These are phyloP conservation scores for Termitomyces sp. DNA, from an alignment of 768 basidiomycete genomes.

Conservation along the genomic window DNA sequence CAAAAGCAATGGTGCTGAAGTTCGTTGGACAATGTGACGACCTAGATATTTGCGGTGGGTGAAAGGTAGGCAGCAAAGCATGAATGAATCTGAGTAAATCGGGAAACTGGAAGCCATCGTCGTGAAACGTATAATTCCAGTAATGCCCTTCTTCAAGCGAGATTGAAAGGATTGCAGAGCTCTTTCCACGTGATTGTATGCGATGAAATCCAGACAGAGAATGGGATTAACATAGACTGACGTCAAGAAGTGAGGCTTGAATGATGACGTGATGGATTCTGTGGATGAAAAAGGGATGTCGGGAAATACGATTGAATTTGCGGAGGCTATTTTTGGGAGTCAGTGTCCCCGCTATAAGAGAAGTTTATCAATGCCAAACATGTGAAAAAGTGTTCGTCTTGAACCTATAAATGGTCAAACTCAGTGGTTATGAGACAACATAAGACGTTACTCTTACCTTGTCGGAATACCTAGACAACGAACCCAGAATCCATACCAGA, in stretches of 20 bases:
- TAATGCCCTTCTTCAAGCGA: constrained; percentile 13
- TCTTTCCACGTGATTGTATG: constrained; percentile 19
- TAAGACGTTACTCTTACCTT: constrained; percentile 1
- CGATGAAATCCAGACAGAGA: constrained; percentile 14
- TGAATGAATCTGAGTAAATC: constrained; percentile 30
- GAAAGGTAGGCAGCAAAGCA: constrained; percentile 43
- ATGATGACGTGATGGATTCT: not conserved
- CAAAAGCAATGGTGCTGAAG: constrained; percentile 34
- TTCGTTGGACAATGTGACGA: constrained; percentile 15
- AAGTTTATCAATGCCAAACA: not conserved
- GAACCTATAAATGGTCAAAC: not conserved
- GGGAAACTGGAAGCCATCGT: constrained; percentile 32
- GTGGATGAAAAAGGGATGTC: not conserved
- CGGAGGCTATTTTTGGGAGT: not conserved
- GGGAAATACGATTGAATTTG: not conserved
- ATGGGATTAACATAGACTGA: not conserved
- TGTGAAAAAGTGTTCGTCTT: not conserved
- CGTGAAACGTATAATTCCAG: constrained; percentile 27
- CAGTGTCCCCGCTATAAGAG: not conserved
- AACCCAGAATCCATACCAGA: constrained; percentile 31
- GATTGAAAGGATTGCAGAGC: constrained; percentile 20
- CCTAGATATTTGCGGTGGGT: constrained; percentile 24
- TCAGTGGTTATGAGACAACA: not conserved
- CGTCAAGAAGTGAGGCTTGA: not conserved
- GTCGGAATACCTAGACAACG: constrained; percentile 12